phyloP scores from a whole-genome alignment of 2,329 filamentous ascomycete species.

The Aspergillus ochraceoroseus region DNA sequence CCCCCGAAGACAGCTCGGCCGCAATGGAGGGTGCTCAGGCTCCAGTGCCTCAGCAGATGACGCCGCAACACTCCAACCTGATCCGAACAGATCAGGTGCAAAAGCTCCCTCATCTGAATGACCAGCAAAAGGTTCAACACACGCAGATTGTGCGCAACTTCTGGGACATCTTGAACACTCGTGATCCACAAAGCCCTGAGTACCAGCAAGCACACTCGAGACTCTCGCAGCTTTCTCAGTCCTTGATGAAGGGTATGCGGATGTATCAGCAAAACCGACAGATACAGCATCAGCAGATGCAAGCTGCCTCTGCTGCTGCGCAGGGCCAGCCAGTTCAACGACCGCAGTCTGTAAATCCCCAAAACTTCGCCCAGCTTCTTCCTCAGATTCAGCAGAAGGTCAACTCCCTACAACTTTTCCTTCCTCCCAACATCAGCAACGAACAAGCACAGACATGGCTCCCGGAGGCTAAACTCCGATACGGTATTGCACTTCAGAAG shows the following conservation, averaged over 20 bases:
- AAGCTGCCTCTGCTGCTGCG: constrained; percentile 19
- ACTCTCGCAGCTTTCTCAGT: constrained; percentile 49
- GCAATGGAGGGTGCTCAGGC: constrained; percentile 35
- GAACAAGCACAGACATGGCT: constrained; percentile 46
- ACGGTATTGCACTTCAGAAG: constrained; percentile 48
- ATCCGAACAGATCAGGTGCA: constrained; percentile 53
- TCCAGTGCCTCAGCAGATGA: constrained; percentile 30
- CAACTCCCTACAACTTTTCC: constrained; percentile 42
- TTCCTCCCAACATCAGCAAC: constrained; percentile 44
- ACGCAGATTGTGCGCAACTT: constrained; percentile 51
- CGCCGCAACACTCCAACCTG: constrained; percentile 42
- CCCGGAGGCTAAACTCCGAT: constrained; percentile 44
- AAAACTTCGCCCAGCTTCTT: constrained; percentile 41
- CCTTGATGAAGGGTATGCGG: constrained; percentile 50
- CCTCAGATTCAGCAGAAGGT: constrained; percentile 47
- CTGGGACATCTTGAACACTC: constrained; percentile 51
- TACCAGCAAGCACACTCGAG: constrained; percentile 49
- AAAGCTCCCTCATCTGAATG: constrained; percentile 50
- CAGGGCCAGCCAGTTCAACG: constrained; percentile 28
- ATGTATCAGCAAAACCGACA: constrained; percentile 43
- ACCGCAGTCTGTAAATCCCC: constrained; percentile 35
- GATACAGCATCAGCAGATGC: constrained; percentile 31
- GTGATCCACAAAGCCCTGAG: constrained; percentile 47
- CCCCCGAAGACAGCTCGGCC: not conserved
- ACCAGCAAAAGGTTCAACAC: constrained; percentile 54